phyloP scores from a whole-genome alignment of 176 grass and related monocot species.

The Musa beccarii region DNA sequence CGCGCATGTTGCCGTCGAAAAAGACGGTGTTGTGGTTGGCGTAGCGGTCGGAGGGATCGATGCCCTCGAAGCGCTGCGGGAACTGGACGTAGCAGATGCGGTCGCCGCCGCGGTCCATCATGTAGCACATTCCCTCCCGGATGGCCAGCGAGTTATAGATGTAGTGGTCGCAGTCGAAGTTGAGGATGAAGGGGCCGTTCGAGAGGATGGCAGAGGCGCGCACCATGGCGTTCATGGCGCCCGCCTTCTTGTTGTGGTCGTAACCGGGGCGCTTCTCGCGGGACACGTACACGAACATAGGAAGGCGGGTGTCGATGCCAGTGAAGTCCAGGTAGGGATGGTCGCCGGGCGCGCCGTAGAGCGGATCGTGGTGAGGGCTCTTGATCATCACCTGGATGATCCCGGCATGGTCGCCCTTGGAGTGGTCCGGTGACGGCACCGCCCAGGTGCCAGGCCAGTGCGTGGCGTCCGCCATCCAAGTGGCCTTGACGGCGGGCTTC shows the following conservation, averaged over 20 bases:
- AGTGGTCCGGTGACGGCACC: slow-evolving; percentile 46
- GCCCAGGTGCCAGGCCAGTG: slow-evolving; percentile 82
- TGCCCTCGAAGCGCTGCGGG: slow-evolving; percentile 46
- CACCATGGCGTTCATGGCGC: slow-evolving; percentile 89
- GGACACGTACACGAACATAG: slow-evolving; percentile 81
- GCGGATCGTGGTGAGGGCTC: slow-evolving; percentile 24
- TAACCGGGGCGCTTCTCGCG: slow-evolving; percentile 79
- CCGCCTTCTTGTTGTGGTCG: slow-evolving; percentile 95
- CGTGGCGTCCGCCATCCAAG: slow-evolving; percentile 80
- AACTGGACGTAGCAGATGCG: slow-evolving; percentile 68
- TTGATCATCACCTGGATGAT: slow-evolving; percentile 64
- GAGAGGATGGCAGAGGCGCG: slow-evolving; percentile 79
- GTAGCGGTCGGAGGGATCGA: slow-evolving; percentile 47
- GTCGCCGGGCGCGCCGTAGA: slow-evolving; percentile 27
- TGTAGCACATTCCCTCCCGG: slow-evolving; percentile 79
- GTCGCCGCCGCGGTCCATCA: slow-evolving; percentile 80
- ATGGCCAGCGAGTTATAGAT: slow-evolving; percentile 74
- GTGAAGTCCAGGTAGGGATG: slow-evolving; percentile 64
- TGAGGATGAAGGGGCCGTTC: slow-evolving; percentile 89
- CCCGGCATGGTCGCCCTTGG: slow-evolving; percentile 77
- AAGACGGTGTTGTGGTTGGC: slow-evolving; percentile 70
- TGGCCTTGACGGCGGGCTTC: slow-evolving; percentile 29
- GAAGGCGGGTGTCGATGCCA: slow-evolving; percentile 56
- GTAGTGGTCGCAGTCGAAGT: slow-evolving; percentile 99
- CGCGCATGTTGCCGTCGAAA: slow-evolving; percentile 72